These are phyloP conservation scores for Monascus purpureus DNA, from an alignment of 495 filamentous ascomycete genomes.

Conservation along the genomic window DNA sequence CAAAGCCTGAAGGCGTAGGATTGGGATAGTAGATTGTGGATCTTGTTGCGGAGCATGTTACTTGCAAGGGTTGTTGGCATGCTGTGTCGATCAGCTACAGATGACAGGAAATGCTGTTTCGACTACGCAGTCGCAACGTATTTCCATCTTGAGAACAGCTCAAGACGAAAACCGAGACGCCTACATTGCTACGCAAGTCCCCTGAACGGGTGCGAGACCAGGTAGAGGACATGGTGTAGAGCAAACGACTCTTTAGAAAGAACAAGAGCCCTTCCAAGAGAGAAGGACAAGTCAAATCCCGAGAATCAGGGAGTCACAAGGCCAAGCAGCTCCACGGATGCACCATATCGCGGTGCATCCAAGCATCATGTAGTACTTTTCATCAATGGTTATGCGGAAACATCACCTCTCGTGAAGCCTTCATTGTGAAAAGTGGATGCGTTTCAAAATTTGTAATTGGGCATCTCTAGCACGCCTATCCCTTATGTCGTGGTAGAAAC, in stretches of 20 bases:
- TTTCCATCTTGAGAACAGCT: no score
- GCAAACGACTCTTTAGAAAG: neutral
- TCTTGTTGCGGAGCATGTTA: no score
- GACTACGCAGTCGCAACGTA: no score
- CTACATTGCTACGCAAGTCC: no score
- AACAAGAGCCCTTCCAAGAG: neutral
- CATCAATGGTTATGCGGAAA: slow-evolving; percentile 37
- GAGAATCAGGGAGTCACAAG: neutral
- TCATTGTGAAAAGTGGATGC: slow-evolving; percentile 34
- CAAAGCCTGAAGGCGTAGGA: no score
- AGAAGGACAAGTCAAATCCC: neutral
- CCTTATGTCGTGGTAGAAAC: slow-evolving; percentile 28
- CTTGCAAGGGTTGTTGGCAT: no score
- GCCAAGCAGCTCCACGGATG: neutral
- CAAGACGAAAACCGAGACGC: no score
- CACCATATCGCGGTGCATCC: slow-evolving; percentile 1
- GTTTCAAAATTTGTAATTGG: slow-evolving; percentile 25
- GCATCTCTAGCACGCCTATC: slow-evolving; percentile 34
- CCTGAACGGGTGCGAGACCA: no score
- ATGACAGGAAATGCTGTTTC: no score
- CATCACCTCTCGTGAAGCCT: slow-evolving; percentile 35
- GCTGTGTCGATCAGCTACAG: no score
- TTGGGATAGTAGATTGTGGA: no score
- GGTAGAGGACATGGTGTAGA: slow-evolving; percentile 1
- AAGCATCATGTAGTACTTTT: slow-evolving; percentile 19